These are phyloP conservation scores for Blastocystis sp. DNA, from an alignment of 352 stramenopile genomes.

Conservation along the genomic window DNA sequence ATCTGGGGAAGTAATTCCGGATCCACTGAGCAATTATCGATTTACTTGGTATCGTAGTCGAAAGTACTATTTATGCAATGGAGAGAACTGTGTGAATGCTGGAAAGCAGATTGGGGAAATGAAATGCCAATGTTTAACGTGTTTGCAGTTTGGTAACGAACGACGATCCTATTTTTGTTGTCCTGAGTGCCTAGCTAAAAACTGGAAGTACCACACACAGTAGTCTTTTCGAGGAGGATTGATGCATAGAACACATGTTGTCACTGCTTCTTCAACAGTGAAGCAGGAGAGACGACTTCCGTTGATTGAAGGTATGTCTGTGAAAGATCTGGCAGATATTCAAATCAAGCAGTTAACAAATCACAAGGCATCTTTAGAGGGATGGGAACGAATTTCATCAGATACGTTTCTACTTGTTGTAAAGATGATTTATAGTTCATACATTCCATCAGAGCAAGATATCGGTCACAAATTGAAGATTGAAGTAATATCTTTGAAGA, in stretches of 20 bases:
- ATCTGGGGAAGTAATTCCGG: not conserved
- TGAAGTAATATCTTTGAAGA: not conserved
- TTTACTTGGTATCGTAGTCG: slow-evolving; percentile 64
- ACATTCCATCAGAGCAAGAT: not conserved
- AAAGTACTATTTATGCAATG: slow-evolving; percentile 49
- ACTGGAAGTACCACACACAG: slow-evolving; percentile 11
- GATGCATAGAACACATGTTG: slow-evolving; percentile 28
- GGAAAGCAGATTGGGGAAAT: not conserved
- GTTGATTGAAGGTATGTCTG: not conserved
- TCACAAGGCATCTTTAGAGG: not conserved
- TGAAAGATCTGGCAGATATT: slow-evolving; percentile 33
- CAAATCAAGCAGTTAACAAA: slow-evolving; percentile 32
- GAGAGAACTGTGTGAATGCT: slow-evolving; percentile 38
- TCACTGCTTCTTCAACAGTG: slow-evolving; percentile 22
- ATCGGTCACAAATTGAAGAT: slow-evolving; percentile 50
- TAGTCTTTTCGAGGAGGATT: not conserved
- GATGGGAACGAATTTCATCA: slow-evolving; percentile 16
- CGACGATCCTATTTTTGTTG: slow-evolving; percentile 57
- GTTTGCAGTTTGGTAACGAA: slow-evolving; percentile 55
- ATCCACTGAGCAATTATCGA: slow-evolving; percentile 27
- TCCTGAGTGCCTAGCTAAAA: slow-evolving; percentile 2
- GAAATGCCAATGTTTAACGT: slow-evolving; percentile 63
- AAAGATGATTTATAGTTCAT: not conserved
- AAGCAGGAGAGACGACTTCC: slow-evolving; percentile 28
- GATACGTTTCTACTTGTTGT: not conserved